These are phyloP conservation scores for Ilex paraguariensis DNA, from an alignment of 305 asterid genomes.

Conservation along the genomic window DNA sequence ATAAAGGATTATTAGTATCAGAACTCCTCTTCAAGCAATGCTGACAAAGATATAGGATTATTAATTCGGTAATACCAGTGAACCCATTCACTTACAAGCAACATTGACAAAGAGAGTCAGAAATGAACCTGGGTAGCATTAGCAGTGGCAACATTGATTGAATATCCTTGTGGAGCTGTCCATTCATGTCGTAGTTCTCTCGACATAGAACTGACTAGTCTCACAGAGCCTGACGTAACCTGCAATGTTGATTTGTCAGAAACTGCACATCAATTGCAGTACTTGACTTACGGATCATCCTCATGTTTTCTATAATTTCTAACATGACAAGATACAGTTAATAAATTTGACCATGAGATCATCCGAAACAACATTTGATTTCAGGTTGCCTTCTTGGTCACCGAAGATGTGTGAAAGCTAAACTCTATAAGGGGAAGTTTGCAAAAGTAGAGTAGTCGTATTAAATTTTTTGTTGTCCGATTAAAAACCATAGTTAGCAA, in stretches of 20 bases:
- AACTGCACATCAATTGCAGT: constrained; percentile 13
- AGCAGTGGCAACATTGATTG: constrained; percentile 93
- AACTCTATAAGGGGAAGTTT: too few relatives aligned
- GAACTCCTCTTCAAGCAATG: too few relatives aligned
- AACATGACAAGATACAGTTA: not conserved
- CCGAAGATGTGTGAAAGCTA: too few relatives aligned
- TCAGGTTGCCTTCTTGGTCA: too few relatives aligned
- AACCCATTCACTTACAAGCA: too few relatives aligned
- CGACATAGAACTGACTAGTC: constrained; percentile 71
- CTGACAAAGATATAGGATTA: too few relatives aligned
- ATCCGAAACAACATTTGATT: not conserved
- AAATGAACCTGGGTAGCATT: constrained; percentile 74
- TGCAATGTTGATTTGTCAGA: constrained; percentile 27
- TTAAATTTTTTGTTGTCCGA: too few relatives aligned
- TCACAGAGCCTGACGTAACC: constrained; percentile 78
- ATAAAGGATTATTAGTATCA: too few relatives aligned
- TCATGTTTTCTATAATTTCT: too few relatives aligned
- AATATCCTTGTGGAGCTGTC: constrained; percentile 70
- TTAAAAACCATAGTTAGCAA: too few relatives aligned
- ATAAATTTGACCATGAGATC: constrained; percentile 2
- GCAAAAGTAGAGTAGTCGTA: too few relatives aligned
- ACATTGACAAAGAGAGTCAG: not conserved
- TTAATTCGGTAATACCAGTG: too few relatives aligned
- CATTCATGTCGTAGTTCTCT: constrained; percentile 72
- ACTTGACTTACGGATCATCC: not conserved